phyloP scores from a whole-genome alignment of 1,284 basidiomycete species.

The Fomitopsis betulina region DNA sequence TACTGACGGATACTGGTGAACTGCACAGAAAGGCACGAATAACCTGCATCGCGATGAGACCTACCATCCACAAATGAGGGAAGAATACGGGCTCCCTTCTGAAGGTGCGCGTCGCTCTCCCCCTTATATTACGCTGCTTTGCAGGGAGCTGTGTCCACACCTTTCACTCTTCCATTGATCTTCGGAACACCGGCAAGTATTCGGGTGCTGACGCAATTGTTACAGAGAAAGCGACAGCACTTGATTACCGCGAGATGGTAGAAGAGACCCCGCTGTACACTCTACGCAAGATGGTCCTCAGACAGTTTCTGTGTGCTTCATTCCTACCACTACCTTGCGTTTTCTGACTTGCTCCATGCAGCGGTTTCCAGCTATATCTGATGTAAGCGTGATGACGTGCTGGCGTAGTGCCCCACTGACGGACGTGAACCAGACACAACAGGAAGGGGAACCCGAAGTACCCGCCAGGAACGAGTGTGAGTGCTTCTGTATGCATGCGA shows the following conservation, averaged over 20 bases:
- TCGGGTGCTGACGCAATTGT: neutral
- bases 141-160: too few relatives aligned
- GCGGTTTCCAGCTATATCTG: slow-evolving; percentile 33
- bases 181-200: too few relatives aligned
- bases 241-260: slow-evolving; percentile 31
- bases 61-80: slow-evolving; percentile 29
- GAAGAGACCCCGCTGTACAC: slow-evolving; percentile 57
- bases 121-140: too few relatives aligned
- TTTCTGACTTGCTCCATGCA: slow-evolving; percentile 2
- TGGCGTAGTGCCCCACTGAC: slow-evolving; percentile 21
- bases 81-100: slow-evolving; percentile 27
- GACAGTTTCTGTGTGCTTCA: slow-evolving; percentile 37
- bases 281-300: slow-evolving; percentile 46
- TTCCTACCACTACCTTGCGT: neutral
- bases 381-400: slow-evolving; percentile 18
- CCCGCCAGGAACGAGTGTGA: slow-evolving; percentile 29
- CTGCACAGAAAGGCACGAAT: slow-evolving; percentile 27
- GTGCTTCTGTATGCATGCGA: neutral
- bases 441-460: slow-evolving; percentile 33
- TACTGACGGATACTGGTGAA: too few relatives aligned
- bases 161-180: too few relatives aligned
- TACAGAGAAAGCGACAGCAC: slow-evolving; percentile 17
- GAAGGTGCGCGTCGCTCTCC: slow-evolving; percentile 5
- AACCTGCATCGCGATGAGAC: slow-evolving; percentile 31
- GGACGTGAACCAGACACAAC: slow-evolving; percentile 33